Conservation (phyloP, 805 yeast species). For the Schwanniomyces sp. region DNA sequence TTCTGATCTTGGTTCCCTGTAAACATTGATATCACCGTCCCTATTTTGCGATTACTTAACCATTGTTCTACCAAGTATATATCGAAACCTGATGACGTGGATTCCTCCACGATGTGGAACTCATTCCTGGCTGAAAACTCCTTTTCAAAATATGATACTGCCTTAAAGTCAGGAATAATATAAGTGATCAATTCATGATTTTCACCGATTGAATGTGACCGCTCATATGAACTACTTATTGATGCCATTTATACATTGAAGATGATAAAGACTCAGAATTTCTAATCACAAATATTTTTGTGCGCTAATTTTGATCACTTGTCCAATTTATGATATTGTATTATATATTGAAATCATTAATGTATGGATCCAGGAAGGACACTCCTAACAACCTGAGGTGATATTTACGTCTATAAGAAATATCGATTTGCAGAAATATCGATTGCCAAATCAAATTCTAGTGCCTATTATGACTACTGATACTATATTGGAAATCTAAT, state of each 20-base stretch:
- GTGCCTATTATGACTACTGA: no score
- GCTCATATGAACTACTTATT: neutral
- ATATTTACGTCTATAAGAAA: no score
- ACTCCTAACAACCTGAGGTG: no score
- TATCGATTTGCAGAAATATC: no score
- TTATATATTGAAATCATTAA: no score
- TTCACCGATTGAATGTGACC: slow-evolving; percentile 1
- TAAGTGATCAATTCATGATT: slow-evolving; percentile 31
- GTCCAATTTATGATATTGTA: no score
- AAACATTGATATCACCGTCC: slow-evolving; percentile 72
- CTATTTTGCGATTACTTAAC: slow-evolving; percentile 70
- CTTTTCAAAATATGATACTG: slow-evolving; percentile 46
- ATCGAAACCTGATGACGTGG: slow-evolving; percentile 73
- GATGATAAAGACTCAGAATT: neutral
- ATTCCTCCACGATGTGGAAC: slow-evolving; percentile 43
- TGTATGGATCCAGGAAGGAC: no score
- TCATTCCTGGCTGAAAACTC: slow-evolving; percentile 33
- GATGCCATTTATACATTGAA: neutral
- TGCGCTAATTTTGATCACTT: neutral
- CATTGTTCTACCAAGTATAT: slow-evolving; percentile 93
- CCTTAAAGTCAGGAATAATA: slow-evolving; percentile 58
- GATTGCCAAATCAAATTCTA: no score
- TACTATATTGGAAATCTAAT: no score
- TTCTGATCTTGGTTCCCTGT: slow-evolving; percentile 79
- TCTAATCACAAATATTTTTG: neutral